Conservation (phyloP, 2,329 filamentous ascomycete genomes). For the Cadophora gregata region DNA sequence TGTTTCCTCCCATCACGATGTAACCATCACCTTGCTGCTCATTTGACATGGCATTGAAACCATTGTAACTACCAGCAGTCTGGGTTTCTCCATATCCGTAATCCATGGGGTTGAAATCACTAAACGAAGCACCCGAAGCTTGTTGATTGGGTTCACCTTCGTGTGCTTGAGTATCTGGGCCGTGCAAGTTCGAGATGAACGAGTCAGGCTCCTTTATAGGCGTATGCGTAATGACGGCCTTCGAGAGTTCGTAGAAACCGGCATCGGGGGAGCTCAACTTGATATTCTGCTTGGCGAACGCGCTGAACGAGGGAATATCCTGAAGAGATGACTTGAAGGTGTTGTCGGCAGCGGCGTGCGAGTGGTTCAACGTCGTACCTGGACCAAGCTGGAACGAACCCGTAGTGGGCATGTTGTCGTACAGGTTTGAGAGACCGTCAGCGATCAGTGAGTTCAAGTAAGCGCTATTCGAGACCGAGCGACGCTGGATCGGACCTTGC, state of each 20-base stretch:
- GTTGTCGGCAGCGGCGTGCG: constrained; percentile 9
- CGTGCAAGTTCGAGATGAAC: not conserved
- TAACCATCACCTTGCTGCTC: not conserved
- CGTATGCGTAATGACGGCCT: not conserved
- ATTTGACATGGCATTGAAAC: not conserved
- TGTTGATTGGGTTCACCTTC: not conserved
- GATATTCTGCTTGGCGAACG: not conserved
- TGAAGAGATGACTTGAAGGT: constrained; percentile 2
- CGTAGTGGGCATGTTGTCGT: not conserved
- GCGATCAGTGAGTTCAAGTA: not conserved
- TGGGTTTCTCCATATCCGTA: not conserved
- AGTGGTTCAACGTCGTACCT: constrained; percentile 1
- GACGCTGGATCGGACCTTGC: not conserved
- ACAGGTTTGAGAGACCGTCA: not conserved
- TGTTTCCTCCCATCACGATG: not conserved
- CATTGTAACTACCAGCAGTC: not conserved
- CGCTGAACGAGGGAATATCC: not conserved
- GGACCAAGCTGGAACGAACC: not conserved
- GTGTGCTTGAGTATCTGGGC: not conserved
- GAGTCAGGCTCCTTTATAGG: not conserved
- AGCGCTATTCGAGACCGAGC: not conserved
- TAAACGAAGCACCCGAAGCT: not conserved
- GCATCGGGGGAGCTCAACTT: not conserved
- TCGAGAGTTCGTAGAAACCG: constrained; percentile 10
- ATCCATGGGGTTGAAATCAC: not conserved